A percentile compares a stretch with the other conserved stretches of the same genome.
Conservation (phyloP, 225 moss, liverwort and hornwort species). For the Asterella californica region DNA sequence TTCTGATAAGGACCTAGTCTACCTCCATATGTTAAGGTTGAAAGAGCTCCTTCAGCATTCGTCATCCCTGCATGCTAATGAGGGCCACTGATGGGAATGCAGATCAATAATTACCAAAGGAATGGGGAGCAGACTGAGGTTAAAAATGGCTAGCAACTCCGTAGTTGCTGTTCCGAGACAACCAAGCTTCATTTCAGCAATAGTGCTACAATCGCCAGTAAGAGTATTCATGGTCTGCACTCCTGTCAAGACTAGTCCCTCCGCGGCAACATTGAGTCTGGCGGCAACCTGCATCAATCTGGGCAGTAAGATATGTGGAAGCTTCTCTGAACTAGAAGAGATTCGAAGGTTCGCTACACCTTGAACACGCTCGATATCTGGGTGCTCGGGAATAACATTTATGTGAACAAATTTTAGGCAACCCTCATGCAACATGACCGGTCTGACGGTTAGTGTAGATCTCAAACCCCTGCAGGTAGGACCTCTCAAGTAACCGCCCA, state of each 20-base stretch:
- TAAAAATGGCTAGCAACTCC: slow-evolving; percentile 42
- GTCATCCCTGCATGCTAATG: neutral
- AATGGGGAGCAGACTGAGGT: slow-evolving; percentile 54
- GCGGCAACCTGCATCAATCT: slow-evolving; percentile 55
- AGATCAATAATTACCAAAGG: slow-evolving; percentile 37
- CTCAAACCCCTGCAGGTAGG: neutral
- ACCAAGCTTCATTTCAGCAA: slow-evolving; percentile 44
- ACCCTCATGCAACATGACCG: neutral
- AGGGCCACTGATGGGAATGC: neutral
- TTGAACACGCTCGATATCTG: neutral
- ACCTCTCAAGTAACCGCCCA: neutral
- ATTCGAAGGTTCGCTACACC: neutral
- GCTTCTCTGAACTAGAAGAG: neutral
- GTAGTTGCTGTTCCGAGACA: slow-evolving; percentile 53
- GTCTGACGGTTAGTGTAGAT: neutral
- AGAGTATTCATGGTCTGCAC: slow-evolving; percentile 56
- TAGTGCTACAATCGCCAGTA: slow-evolving; percentile 52
- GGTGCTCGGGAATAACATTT: neutral
- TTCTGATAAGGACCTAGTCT: neutral
- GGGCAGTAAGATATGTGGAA: neutral
- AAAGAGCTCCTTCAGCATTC: neutral
- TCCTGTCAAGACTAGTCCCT: slow-evolving; percentile 64
- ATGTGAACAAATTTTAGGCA: neutral
- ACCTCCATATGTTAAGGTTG: too few species aligned
- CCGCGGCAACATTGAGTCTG: slow-evolving; percentile 51